phyloP scores from a whole-genome alignment of 164 flowering plant genomes.

The Stephania cephalantha region DNA sequence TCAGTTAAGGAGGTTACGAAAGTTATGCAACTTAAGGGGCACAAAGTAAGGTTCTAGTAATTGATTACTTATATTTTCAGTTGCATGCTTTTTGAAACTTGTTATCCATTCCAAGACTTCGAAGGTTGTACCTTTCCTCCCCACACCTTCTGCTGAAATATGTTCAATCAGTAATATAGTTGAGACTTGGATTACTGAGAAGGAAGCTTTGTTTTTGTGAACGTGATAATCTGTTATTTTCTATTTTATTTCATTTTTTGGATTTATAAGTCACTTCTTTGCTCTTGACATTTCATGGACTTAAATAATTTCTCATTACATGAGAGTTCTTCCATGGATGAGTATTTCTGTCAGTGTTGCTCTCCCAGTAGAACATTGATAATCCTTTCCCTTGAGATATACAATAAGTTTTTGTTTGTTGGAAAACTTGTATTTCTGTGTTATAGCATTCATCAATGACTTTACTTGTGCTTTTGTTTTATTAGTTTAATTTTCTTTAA shows the following conservation, averaged over 20 bases:
- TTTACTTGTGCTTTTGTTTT: neutral
- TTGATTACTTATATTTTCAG: neutral
- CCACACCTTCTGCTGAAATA: neutral
- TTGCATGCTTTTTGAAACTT: neutral
- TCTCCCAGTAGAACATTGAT: neutral
- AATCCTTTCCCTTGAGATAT: neutral
- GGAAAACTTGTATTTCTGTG: neutral
- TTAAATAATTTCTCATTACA: neutral
- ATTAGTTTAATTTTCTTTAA: neutral
- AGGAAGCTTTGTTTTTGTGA: neutral
- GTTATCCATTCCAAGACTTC: neutral
- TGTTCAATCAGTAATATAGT: neutral
- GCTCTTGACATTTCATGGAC: neutral
- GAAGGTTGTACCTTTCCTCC: neutral
- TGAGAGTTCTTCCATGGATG: neutral
- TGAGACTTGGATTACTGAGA: neutral
- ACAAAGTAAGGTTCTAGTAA: conserved; percentile 45
- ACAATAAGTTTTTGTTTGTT: neutral
- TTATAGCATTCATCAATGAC: neutral
- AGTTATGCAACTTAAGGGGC: conserved; percentile 98
- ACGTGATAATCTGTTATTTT: neutral
- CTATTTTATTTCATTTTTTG: neutral
- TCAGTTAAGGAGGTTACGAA: conserved; percentile 80
- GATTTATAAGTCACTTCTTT: neutral
- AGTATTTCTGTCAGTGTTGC: neutral